Conservation (phyloP, 192 early-diverging fungal genomes). For the Spinellus fusiger region DNA sequence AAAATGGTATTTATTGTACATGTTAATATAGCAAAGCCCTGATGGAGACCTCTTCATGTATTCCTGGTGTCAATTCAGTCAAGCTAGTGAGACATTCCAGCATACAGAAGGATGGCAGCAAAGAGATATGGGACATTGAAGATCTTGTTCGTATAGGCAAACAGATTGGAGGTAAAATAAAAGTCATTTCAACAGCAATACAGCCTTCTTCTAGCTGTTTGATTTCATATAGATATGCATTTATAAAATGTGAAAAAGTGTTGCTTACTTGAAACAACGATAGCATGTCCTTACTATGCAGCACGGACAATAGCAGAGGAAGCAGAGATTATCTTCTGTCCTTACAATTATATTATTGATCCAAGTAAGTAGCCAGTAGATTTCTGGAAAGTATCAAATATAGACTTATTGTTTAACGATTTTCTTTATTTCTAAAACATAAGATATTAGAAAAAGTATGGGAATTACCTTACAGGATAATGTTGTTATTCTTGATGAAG, state of each 20-base stretch:
- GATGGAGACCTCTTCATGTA: constrained; percentile 30
- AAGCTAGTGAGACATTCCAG: constrained; percentile 5
- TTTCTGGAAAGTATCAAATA: neutral
- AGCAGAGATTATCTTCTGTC: constrained; percentile 58
- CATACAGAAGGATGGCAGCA: neutral
- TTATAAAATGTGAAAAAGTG: too few species aligned
- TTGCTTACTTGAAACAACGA: neutral
- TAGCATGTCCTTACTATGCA: constrained; percentile 54
- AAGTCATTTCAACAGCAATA: too few species aligned
- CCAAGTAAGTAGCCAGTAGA: constrained; percentile 27
- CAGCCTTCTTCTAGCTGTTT: too few species aligned
- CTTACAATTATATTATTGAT: constrained; percentile 63
- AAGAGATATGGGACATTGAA: constrained; percentile 52
- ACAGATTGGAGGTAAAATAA: neutral
- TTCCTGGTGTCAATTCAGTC: constrained; percentile 6
- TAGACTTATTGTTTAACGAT: neutral
- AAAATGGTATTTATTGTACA: neutral
- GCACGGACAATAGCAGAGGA: constrained; percentile 32
- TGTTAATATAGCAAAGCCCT: constrained; percentile 12
- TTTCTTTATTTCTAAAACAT: neutral
- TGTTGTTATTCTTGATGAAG: constrained; percentile 58
- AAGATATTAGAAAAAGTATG: constrained; percentile 39
- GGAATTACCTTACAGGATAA: constrained; percentile 40
- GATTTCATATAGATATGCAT: too few species aligned
- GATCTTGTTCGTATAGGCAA: constrained; percentile 43